A percentile compares a stretch with the other conserved stretches of the same genome.
These are phyloP conservation scores for Chrysopogon serrulatus DNA, from an alignment of 176 grass and related monocot genomes.

Conservation along the genomic window DNA sequence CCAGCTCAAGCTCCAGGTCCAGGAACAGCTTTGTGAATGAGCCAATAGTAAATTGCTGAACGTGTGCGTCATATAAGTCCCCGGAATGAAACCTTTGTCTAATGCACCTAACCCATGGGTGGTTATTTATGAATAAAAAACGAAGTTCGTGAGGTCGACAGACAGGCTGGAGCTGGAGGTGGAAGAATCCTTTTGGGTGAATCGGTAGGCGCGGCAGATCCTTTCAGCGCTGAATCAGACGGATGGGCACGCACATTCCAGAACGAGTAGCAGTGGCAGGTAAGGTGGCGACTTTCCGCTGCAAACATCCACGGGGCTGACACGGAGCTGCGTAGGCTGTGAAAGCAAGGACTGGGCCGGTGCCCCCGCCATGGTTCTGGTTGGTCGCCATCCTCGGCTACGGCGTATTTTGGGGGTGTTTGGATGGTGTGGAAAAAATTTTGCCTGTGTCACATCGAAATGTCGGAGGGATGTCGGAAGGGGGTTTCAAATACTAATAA, in stretches of 20 bases:
- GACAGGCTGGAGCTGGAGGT: background rate
- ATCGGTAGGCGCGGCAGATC: constrained; percentile 22
- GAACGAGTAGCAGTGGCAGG: constrained; percentile 6
- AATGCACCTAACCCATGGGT: background rate
- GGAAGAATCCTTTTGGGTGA: background rate
- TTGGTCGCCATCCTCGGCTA: background rate
- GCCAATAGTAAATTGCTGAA: background rate
- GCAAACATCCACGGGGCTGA: constrained; percentile 35
- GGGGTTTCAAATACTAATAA: too few relatives aligned
- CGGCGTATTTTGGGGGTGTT: too few relatives aligned
- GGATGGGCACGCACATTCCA: constrained; percentile 37
- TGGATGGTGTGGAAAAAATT: too few relatives aligned
- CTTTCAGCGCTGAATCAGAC: constrained; percentile 38
- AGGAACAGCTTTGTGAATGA: background rate
- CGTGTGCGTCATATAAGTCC: background rate
- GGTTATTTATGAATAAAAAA: background rate
- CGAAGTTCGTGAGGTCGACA: background rate
- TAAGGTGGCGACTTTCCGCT: constrained; percentile 38
- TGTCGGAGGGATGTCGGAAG: too few relatives aligned
- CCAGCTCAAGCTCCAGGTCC: too few relatives aligned
- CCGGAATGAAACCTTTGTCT: background rate
- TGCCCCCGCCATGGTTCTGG: background rate
- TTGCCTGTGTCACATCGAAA: too few relatives aligned
- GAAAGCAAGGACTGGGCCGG: constrained; percentile 29
- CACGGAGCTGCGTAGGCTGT: constrained; percentile 49